These are phyloP conservation scores for Eucalyptus melliodora DNA, from an alignment of 345 rosid species.

Conservation along the genomic window DNA sequence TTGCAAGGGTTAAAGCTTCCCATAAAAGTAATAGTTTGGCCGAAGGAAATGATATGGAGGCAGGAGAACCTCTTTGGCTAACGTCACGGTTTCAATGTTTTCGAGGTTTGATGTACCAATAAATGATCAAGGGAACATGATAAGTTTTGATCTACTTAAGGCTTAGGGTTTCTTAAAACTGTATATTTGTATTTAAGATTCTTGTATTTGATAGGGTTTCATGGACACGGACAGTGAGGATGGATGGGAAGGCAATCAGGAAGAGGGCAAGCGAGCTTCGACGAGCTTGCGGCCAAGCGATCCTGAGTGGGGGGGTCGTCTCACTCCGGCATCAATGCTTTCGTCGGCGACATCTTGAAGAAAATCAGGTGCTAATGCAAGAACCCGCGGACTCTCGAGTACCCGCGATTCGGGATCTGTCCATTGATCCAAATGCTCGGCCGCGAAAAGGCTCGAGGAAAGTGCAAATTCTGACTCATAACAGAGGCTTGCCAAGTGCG, in stretches of 20 bases:
- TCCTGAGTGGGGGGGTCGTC: conserved; percentile 35
- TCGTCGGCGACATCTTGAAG: not conserved
- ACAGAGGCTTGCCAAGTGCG: not conserved
- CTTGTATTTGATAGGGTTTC: not conserved
- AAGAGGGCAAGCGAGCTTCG: not conserved
- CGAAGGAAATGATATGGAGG: no score
- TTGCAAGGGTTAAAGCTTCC: not conserved
- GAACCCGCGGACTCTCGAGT: not conserved
- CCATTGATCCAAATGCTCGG: not conserved
- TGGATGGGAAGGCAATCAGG: not conserved
- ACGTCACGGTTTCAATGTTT: no score
- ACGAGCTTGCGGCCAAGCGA: not conserved
- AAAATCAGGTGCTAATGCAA: not conserved
- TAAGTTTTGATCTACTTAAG: no score
- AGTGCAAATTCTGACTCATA: not conserved
- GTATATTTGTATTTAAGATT: no score
- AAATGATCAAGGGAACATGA: no score
- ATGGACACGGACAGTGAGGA: not conserved
- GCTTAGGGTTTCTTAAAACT: no score
- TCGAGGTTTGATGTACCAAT: no score
- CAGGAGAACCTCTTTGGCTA: no score
- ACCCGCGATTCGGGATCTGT: not conserved
- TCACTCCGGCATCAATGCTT: not conserved
- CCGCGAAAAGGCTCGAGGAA: not conserved
- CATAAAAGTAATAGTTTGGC: no score